Conservation (phyloP, 192 early-diverging fungal genomes). For the Entomortierella parvispora region DNA sequence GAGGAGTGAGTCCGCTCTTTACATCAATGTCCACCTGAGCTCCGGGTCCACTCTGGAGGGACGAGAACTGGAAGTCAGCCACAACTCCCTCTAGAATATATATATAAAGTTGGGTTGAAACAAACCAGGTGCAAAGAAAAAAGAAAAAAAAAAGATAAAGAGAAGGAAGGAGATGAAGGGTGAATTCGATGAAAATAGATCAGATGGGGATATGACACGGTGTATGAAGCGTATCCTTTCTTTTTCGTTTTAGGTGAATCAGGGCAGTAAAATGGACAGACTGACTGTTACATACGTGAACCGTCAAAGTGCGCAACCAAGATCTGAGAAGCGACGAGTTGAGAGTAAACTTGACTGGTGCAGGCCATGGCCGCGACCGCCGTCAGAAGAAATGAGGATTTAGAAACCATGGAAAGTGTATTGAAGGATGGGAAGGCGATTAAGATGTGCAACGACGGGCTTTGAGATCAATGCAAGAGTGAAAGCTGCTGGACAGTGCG, state of each 20-base stretch:
- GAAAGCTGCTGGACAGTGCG: too few species aligned
- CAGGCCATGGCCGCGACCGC: conserved; percentile 4
- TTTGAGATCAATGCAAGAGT: background rate
- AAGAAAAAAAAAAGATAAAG: background rate
- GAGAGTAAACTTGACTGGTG: background rate
- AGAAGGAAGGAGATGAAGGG: background rate
- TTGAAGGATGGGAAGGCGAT: background rate
- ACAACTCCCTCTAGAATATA: conserved; percentile 21
- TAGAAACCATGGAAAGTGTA: conserved; percentile 1
- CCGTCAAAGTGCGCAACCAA: conserved; percentile 3
- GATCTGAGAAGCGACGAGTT: conserved; percentile 7
- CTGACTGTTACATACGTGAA: too few species aligned
- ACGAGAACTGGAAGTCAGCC: conserved; percentile 24
- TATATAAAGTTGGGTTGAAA: background rate
- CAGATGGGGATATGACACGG: too few species aligned
- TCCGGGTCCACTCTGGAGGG: background rate
- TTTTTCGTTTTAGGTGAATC: background rate
- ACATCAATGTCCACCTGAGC: conserved; percentile 12
- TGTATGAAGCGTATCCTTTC: too few species aligned
- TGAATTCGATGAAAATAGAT: too few species aligned
- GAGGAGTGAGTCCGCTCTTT: conserved; percentile 2
- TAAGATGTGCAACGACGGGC: too few species aligned
- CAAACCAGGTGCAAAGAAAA: background rate
- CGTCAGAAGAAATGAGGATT: conserved; percentile 2
- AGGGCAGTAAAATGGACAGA: background rate